Conservation (phyloP, 163 green algal genomes). For the Prototheca stagnorum region DNA sequence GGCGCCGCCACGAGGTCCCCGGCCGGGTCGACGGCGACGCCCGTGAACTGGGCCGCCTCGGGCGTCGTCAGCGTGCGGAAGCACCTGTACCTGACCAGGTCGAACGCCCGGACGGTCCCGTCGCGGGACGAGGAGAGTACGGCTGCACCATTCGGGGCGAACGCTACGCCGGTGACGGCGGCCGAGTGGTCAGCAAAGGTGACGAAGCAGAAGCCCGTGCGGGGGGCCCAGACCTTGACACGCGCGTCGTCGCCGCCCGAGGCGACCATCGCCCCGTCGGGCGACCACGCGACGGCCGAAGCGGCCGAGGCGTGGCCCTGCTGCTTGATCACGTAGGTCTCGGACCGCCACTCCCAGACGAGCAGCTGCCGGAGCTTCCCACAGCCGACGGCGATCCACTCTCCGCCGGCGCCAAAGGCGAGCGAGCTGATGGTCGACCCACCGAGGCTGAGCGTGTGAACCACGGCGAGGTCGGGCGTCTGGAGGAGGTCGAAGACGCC, state of each 20-base stretch:
- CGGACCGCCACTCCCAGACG: conserved; percentile 94
- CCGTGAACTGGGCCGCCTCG: conserved; percentile 62
- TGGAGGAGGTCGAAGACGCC: conserved; percentile 82
- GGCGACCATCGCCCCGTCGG: conserved; percentile 63
- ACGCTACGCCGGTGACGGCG: conserved; percentile 65
- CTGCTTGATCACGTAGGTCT: conserved; percentile 77
- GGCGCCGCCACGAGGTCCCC: conserved; percentile 67
- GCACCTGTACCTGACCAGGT: conserved; percentile 86
- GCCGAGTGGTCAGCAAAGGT: conserved; percentile 82
- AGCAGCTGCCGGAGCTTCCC: conserved; percentile 81
- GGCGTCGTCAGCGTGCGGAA: conserved; percentile 87
- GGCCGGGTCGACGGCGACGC: conserved; percentile 56
- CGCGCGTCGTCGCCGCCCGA: conserved; percentile 67
- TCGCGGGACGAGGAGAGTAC: conserved; percentile 68
- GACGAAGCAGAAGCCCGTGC: conserved; percentile 80
- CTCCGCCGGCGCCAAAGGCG: conserved; percentile 65
- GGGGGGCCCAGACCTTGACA: conserved; percentile 79
- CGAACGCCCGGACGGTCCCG: conserved; percentile 84
- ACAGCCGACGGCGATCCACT: conserved; percentile 75
- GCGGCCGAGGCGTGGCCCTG: conserved; percentile 71
- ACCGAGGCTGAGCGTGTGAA: conserved; percentile 24
- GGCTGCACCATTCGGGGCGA: conserved; percentile 43
- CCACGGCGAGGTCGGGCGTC: conserved; percentile 17
- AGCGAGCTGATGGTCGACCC: conserved; percentile 35
- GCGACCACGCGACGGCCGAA: conserved; percentile 43